Percentiles rank a stretch among this genome's conserved stretches.
Evolutionary conservation across 2,329 filamentous ascomycete species (phyloP).

Genomic region (Corynespora cassiicola): DNA sequence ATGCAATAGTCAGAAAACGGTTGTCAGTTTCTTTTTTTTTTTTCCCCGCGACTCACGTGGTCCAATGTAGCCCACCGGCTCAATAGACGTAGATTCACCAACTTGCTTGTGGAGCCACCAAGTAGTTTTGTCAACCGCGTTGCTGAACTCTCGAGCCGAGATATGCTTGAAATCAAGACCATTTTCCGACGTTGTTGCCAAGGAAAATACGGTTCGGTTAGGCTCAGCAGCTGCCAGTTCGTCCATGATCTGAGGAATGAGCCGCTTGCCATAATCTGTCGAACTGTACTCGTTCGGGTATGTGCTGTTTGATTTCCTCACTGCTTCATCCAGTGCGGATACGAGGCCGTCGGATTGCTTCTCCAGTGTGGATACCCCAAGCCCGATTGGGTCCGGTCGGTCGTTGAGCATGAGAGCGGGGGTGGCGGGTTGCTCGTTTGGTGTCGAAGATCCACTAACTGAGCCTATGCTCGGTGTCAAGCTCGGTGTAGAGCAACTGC

Average conservation of each 20-base stretch:
- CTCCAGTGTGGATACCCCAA: no score
- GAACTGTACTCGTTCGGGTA: not conserved
- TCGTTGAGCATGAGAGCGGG: constrained; percentile 1
- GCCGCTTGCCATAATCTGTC: constrained; percentile 18
- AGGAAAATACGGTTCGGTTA: constrained; percentile 24
- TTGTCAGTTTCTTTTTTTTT: no score
- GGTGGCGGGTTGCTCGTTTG: constrained; percentile 1
- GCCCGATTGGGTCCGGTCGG: no score
- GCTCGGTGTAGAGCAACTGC: constrained; percentile 14
- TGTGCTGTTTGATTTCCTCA: constrained; percentile 2
- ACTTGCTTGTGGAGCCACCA: constrained; percentile 32
- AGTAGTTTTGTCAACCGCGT: constrained; percentile 43
- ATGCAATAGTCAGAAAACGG: constrained; percentile 10
- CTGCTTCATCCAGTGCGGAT: not conserved
- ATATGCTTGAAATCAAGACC: constrained; percentile 23
- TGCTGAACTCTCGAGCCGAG: constrained; percentile 31
- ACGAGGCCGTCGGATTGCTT: not conserved
- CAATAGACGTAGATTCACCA: constrained; percentile 22
- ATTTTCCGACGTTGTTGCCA: constrained; percentile 12
- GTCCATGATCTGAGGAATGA: constrained; percentile 32
- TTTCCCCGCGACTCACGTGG: constrained; percentile 18
- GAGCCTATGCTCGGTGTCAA: constrained; percentile 1
- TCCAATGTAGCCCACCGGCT: constrained; percentile 32
- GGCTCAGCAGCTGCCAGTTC: constrained; percentile 21
- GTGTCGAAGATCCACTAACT: constrained; percentile 8